Evolutionary conservation across 23 red algal genomes (phyloP).

Genomic region (Rhodosorus marinus): DNA sequence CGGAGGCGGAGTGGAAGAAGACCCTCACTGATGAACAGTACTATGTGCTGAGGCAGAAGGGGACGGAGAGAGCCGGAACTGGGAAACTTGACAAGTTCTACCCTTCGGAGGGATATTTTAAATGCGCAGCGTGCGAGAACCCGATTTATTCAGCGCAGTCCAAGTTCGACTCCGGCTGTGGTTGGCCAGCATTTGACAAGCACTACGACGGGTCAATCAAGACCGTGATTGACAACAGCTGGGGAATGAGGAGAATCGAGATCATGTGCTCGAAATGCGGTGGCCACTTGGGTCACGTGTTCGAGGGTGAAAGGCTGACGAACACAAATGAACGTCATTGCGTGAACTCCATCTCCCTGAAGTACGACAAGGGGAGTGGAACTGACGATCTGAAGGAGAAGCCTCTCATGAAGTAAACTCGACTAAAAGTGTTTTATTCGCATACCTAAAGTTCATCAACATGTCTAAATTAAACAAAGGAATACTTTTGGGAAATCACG

Average conservation of each 20-base stretch:
- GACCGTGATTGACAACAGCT: slow-evolving; percentile 11
- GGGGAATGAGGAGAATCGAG: slow-evolving; percentile 37
- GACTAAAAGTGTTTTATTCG: too few species aligned
- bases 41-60: slow-evolving; percentile 46
- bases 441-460: too few species aligned
- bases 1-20: slow-evolving; percentile 37
- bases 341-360: slow-evolving; percentile 59
- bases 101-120: slow-evolving; percentile 60
- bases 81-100: slow-evolving; percentile 69
- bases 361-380: neutral
- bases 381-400: neutral
- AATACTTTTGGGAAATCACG: too few species aligned
- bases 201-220: slow-evolving; percentile 36
- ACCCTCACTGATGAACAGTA: slow-evolving; percentile 43
- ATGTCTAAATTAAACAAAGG: too few species aligned
- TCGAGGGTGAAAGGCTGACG: slow-evolving; percentile 57
- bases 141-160: slow-evolving; percentile 61
- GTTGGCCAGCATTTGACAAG: slow-evolving; percentile 92
- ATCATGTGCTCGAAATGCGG: slow-evolving; percentile 46
- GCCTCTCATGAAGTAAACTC: too few species aligned
- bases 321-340: slow-evolving; percentile 79
- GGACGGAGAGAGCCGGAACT: slow-evolving; percentile 63
- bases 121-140: slow-evolving; percentile 54
- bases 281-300: slow-evolving; percentile 62
- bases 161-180: slow-evolving; percentile 85